Conservation (phyloP, 148 eudicot genomes). For the Gaultheria prostrata region DNA sequence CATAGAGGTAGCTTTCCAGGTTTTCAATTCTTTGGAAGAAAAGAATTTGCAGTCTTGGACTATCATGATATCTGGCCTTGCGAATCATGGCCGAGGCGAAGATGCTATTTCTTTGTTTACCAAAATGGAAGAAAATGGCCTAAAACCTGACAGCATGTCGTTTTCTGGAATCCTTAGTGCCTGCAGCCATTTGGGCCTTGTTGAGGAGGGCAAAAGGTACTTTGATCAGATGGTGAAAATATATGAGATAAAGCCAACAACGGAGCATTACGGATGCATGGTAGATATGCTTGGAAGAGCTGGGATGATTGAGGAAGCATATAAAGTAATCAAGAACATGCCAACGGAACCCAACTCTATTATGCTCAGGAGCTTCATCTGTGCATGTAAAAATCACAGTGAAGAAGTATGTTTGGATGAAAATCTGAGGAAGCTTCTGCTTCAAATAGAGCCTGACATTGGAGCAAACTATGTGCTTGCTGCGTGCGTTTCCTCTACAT, state of each 20-base stretch:
- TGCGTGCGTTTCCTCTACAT: slow-evolving; percentile 22
- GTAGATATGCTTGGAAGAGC: slow-evolving; percentile 47
- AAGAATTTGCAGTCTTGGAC: slow-evolving; percentile 45
- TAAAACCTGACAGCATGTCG: slow-evolving; percentile 32
- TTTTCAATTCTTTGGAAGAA: slow-evolving; percentile 31
- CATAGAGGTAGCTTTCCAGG: slow-evolving; percentile 26
- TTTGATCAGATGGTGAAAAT: slow-evolving; percentile 30
- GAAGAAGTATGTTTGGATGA: slow-evolving; percentile 23
- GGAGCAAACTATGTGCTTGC: slow-evolving; percentile 54
- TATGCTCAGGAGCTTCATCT: slow-evolving; percentile 41
- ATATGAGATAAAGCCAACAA: slow-evolving; percentile 32
- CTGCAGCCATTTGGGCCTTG: slow-evolving; percentile 42
- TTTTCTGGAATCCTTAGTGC: slow-evolving; percentile 38
- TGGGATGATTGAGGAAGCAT: slow-evolving; percentile 42
- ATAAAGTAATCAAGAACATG: slow-evolving; percentile 33
- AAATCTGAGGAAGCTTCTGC: slow-evolving; percentile 24
- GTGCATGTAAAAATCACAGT: slow-evolving; percentile 40
- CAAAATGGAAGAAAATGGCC: slow-evolving; percentile 31
- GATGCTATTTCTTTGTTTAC: slow-evolving; percentile 36
- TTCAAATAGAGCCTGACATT: slow-evolving; percentile 42
- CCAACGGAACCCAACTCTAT: slow-evolving; percentile 40
- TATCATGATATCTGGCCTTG: slow-evolving; percentile 38
- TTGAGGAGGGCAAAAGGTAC: slow-evolving; percentile 29
- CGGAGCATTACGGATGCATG: slow-evolving; percentile 52
- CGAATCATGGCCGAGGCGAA: slow-evolving; percentile 35